Base-by-base conservation (phyloP, 345 rosid genomes). In the Acer campestre region DNA sequence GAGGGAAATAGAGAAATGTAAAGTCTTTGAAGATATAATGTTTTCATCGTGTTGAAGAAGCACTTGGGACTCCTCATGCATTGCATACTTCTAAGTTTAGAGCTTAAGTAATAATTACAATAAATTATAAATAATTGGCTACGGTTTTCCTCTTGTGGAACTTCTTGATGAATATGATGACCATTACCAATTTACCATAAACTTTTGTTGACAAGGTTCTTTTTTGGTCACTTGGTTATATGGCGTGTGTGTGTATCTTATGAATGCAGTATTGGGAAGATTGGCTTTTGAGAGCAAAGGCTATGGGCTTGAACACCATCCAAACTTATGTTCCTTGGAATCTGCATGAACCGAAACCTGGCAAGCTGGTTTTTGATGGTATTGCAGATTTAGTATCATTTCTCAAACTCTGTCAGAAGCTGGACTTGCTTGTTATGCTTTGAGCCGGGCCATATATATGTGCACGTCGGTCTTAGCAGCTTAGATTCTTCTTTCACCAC, bases 291-390 rank as follows among this genome's bases (percentile, higher is more conserved):
- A 90, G 89, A 86, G 98, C 93, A 56, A 93, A 92, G 86, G 91
- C 97, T 74, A 69, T 95, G 89, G 98, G 98, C 17, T 80, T 95
- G 81, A 95, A 93, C 84, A 84, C 96, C 42, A 90, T 95, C 72
- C 99, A 95, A 88, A 81, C 88, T 44, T 95, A 95, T 80, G 93
- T 92, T 80, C 97, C 98, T 62, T 95, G 99, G 98, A 95, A 95
- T 86, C 83, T 95, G 56, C 99, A 95, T 81, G 96, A 95, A 80
- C 98, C 99, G n/a, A 85, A 83, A 84, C 94, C 90, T 3, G 95
- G 90, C 55, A 75, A 90, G 68, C 63, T 90, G 27, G 89, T 87
- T 78, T 93, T 93, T 81, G 90, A 90, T 66, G 96, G 97, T 72
- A 90, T 92, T 84, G 90, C 93, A 22, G 91, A 95, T 83, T 75